Percentiles rank a stretch among this genome's conserved stretches.
phyloP scores from a whole-genome alignment of 2,329 filamentous ascomycete genomes.

The Colletotrichum simmondsii region DNA sequence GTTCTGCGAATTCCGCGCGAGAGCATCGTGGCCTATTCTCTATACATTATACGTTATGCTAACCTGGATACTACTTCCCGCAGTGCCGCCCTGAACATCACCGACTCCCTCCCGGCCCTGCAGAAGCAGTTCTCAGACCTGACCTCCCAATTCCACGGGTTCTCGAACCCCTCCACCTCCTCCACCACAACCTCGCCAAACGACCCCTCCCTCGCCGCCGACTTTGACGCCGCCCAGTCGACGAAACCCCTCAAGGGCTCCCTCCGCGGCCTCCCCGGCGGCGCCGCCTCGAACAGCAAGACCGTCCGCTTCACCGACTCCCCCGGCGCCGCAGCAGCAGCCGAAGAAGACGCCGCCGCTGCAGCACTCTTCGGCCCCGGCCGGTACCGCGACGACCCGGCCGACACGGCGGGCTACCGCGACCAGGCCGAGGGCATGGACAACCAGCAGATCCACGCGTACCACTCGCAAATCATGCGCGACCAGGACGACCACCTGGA shows the following conservation, averaged over 20 bases:
- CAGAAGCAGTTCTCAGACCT: conserved; percentile 81
- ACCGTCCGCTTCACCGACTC: conserved; percentile 89
- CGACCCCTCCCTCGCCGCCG: conserved; percentile 68
- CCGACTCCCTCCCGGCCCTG: conserved; percentile 75
- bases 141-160: conserved; percentile 81
- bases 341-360: conserved; percentile 55
- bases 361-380: conserved; percentile 56
- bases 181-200: conserved; percentile 70
- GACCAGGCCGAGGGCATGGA: conserved; percentile 70
- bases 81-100: conserved; percentile 61
- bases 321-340: conserved; percentile 47
- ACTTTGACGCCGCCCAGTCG: conserved; percentile 73
- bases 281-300: conserved; percentile 60
- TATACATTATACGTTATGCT: background rate
- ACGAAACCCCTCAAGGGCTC: conserved; percentile 40
- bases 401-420: conserved; percentile 64
- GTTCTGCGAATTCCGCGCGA: conserved; percentile 37
- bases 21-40: background rate
- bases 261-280: conserved; percentile 45
- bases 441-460: conserved; percentile 88
- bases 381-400: conserved; percentile 77
- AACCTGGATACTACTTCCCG: background rate
- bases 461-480: conserved; percentile 83
- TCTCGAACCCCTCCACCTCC: conserved; percentile 60
- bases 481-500: conserved; percentile 97